These are phyloP conservation scores for Crithidia bombi DNA, from an alignment of 208 protist genomes.

Conservation along the genomic window DNA sequence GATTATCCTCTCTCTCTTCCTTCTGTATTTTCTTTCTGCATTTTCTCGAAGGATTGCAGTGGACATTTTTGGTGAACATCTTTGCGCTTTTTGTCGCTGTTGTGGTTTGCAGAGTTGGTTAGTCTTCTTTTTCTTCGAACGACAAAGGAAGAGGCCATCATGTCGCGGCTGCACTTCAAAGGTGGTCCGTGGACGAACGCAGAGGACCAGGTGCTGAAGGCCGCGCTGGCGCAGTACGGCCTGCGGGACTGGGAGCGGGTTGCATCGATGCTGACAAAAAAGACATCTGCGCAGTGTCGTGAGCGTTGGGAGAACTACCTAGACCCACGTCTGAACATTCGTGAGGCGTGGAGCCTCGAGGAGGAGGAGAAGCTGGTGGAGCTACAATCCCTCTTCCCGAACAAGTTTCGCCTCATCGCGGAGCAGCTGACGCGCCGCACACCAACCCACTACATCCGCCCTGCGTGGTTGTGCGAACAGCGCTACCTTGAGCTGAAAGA, in stretches of 20 bases:
- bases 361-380: constrained; percentile 99
- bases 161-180: constrained; percentile 94
- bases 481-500: constrained; percentile 98
- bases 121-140: too few relatives aligned
- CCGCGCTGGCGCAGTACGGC: constrained; percentile 99
- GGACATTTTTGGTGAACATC: too few relatives aligned
- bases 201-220: constrained; percentile 99
- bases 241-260: constrained; percentile 99
- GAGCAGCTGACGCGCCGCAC: constrained; percentile 72
- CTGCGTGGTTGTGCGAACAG: constrained; percentile 98
- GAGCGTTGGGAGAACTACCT: constrained; percentile 99
- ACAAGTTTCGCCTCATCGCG: constrained; percentile 99
- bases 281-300: constrained; percentile 99
- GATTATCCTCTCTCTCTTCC: too few relatives aligned
- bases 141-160: too few relatives aligned
- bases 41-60: too few relatives aligned
- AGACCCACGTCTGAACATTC: constrained; percentile 98
- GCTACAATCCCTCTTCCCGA: constrained; percentile 98
- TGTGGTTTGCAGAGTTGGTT: constrained; percentile 6
- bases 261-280: constrained; percentile 97
- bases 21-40: background rate
- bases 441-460: constrained; percentile 93
- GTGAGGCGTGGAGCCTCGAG: constrained; percentile 98
- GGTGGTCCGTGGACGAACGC: constrained; percentile 99
- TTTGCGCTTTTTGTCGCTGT: background rate